These are phyloP conservation scores for Acidiella bohemica DNA, from an alignment of 495 filamentous ascomycete genomes.

Conservation along the genomic window DNA sequence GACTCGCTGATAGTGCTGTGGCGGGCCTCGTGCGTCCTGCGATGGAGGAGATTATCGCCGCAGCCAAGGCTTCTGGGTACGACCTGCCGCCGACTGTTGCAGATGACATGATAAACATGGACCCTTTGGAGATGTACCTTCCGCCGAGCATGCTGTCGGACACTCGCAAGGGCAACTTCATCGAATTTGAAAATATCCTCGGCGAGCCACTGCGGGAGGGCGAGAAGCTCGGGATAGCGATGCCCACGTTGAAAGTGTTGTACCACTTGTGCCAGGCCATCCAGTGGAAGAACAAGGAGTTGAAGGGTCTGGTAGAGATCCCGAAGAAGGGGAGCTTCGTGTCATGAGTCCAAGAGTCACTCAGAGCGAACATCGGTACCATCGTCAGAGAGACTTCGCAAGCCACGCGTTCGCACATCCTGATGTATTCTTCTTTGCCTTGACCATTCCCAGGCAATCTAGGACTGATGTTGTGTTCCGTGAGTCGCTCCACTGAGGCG, in stretches of 20 bases:
- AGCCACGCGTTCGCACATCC: too few relatives aligned
- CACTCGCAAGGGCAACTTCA: constrained; percentile 33
- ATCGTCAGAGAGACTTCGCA: too few relatives aligned
- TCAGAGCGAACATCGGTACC: too few relatives aligned
- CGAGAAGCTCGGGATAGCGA: constrained; percentile 30
- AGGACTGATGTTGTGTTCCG: too few relatives aligned
- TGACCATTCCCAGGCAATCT: too few relatives aligned
- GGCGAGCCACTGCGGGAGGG: constrained; percentile 41
- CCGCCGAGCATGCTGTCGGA: constrained; percentile 34
- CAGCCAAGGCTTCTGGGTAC: constrained; percentile 25
- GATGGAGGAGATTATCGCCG: constrained; percentile 32
- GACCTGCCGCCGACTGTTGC: constrained; percentile 27
- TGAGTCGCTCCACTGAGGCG: too few relatives aligned
- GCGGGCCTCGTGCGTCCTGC: constrained; percentile 26
- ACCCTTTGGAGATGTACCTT: constrained; percentile 31
- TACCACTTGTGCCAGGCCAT: constrained; percentile 7
- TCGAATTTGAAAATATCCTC: constrained; percentile 41
- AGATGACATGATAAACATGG: constrained; percentile 27
- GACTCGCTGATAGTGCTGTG: constrained; percentile 18
- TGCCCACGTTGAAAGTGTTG: constrained; percentile 32
- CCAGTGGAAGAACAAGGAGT: constrained; percentile 13
- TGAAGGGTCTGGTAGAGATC: constrained; percentile 5
- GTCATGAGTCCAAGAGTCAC: too few relatives aligned
- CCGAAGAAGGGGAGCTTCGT: constrained; percentile 4
- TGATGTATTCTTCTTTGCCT: too few relatives aligned